phyloP scores from a whole-genome alignment of 129 eudicot genomes.

The Centrapalus pauciflorus region DNA sequence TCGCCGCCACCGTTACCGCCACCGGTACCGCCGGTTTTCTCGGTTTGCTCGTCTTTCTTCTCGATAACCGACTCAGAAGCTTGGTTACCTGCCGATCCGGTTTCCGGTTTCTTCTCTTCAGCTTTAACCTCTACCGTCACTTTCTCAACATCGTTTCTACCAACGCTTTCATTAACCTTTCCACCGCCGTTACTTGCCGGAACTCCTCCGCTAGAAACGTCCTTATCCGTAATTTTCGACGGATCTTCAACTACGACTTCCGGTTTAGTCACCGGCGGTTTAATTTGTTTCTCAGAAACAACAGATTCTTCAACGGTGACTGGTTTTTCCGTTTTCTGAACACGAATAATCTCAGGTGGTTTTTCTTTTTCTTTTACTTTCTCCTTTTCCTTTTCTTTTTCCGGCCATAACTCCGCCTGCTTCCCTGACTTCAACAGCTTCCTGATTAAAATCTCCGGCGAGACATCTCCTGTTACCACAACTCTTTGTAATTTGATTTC shows the following conservation, averaged over 20 bases:
- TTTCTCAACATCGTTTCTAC: conserved; percentile 14
- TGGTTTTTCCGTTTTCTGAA: conserved; percentile 9
- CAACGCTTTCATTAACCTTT: conserved; percentile 11
- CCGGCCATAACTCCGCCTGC: conserved; percentile 52
- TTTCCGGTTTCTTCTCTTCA: conserved; percentile 44
- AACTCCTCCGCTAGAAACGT: background rate
- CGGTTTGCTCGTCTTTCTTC: conserved; percentile 16
- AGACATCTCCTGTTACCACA: conserved; percentile 42
- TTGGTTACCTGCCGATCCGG: conserved; percentile 19
- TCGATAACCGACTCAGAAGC: conserved; percentile 16
- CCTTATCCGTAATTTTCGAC: background rate
- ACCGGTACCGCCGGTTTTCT: background rate
- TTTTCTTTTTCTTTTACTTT: conserved; percentile 28
- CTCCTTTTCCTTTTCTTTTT: conserved; percentile 24
- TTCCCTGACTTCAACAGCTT: conserved; percentile 52
- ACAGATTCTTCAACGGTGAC: background rate
- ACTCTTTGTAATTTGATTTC: conserved; percentile 51
- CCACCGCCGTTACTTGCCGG: background rate
- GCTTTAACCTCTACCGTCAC: conserved; percentile 9
- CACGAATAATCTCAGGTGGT: background rate
- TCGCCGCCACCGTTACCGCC: conserved; percentile 15
- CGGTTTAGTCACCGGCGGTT: background rate
- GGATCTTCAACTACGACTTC: conserved; percentile 4
- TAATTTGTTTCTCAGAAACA: conserved; percentile 8
- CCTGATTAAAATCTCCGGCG: conserved; percentile 36